These are phyloP conservation scores for Crataegus laevigata DNA, from an alignment of 306 rosid genomes.

Conservation along the genomic window DNA sequence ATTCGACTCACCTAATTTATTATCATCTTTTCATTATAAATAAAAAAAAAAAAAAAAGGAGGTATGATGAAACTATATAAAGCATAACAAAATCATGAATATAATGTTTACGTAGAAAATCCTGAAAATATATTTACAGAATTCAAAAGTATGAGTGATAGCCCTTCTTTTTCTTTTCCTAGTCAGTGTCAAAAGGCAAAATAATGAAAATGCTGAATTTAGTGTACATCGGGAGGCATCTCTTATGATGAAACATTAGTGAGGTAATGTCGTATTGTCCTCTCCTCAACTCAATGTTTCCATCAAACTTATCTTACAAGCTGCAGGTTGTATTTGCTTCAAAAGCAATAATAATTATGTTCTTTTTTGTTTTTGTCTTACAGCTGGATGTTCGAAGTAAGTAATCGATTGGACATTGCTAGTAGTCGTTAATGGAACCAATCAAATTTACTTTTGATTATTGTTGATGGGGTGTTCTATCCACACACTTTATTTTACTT, in stretches of 20 bases:
- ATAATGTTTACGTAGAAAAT: background rate
- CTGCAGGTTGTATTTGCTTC: background rate
- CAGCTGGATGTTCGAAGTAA: background rate
- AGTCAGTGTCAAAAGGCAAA: constrained; percentile 3
- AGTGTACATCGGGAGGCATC: background rate
- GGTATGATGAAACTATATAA: background rate
- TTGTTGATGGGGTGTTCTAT: background rate
- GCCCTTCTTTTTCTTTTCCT: background rate
- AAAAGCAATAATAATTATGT: background rate
- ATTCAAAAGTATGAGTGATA: background rate
- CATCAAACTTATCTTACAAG: background rate
- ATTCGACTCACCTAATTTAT: too few relatives aligned
- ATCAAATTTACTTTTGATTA: too few relatives aligned
- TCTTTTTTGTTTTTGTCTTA: background rate
- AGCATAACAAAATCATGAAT: background rate
- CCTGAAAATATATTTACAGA: background rate
- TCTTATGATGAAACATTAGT: constrained; percentile 2
- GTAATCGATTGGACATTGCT: background rate
- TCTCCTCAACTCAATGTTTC: background rate
- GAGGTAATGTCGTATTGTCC: background rate
- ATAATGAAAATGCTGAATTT: background rate
- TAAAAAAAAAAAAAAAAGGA: background rate
- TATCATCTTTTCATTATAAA: too few relatives aligned
- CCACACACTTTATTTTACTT: too few relatives aligned
- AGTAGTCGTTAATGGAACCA: background rate